A percentile compares a stretch with the other conserved stretches of the same genome.
Conservation (phyloP, 1,139 yeast genomes). For the Magnusiomyces paraingens region DNA sequence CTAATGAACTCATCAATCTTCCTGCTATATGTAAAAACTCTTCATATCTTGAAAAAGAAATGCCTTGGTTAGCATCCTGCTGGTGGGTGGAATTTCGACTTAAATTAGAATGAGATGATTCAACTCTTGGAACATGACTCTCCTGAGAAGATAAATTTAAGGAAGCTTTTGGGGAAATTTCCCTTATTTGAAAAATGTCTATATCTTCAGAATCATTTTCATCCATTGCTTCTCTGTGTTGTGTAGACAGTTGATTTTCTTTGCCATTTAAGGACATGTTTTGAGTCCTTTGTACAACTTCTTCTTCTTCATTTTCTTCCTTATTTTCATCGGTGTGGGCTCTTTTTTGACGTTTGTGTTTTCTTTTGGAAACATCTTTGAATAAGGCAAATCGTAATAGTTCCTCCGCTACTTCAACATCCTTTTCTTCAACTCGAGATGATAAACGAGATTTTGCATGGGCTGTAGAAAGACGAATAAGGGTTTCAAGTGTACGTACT, state of each 20-base stretch:
- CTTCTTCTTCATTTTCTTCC: constrained; percentile 17
- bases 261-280: constrained; percentile 18
- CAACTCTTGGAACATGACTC: background rate
- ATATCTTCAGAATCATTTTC: background rate
- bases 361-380: constrained; percentile 49
- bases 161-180: too few relatives aligned
- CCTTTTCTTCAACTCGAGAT: constrained; percentile 62
- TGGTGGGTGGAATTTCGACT: background rate
- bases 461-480: constrained; percentile 92
- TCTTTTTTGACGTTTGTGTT: constrained; percentile 31
- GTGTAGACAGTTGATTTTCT: constrained; percentile 18
- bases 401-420: constrained; percentile 83
- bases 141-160: background rate
- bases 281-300: constrained; percentile 18
- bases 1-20: constrained; percentile 27
- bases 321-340: constrained; percentile 15
- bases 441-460: constrained; percentile 93
- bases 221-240: constrained; percentile 21
- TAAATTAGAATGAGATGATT: background rate
- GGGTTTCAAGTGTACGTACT: constrained; percentile 94
- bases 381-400: constrained; percentile 79
- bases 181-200: too few relatives aligned
- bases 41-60: constrained; percentile 31
- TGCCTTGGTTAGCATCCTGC: constrained; percentile 14
- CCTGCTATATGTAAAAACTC: constrained; percentile 32